Base-by-base conservation (phyloP, 1,139 yeast genomes). In the Geotrichum aggregatum region DNA sequence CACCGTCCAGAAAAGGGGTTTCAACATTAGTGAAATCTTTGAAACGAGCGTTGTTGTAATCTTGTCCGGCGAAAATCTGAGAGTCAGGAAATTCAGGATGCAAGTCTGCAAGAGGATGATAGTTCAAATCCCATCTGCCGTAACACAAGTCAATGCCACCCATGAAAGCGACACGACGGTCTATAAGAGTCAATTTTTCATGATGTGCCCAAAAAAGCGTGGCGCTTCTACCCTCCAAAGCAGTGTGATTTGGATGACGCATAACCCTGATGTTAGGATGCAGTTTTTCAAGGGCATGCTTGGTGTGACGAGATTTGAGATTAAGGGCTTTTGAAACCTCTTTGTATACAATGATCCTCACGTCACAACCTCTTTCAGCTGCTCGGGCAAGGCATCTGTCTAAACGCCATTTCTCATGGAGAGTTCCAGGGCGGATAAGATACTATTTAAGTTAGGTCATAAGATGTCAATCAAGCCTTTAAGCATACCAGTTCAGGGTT, bases 121-220 rank as follows among this genome's bases (percentile, higher is more conserved):
- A 84, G 1, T 84, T 82, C 0, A 84, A 78, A 66, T 80, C 85
- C 61, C 68, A 80, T 60, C 85, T 72, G 34, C 85, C 85, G 60
- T 73, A 80, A 61, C 85, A 80, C 51, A 80, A 70, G 64, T 80
- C 85, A 57, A 80, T 75, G 36, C 85, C 85, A 14, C 85, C 85
- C 46, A 80, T 62, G 57, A 80, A 80, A 22, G 82, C 82, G 38
- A 78, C 72, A 0, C 80, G 74, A 52, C 77, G 79, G 63, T 80
- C 85, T 45, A 80, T 65, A 44, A 80, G 73, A 59, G 82, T 74
- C 53, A 80, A 66, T 59, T 80, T 80, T 60, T 80, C 85, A 63
- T 80, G 85, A 63, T 80, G 85, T 0, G 85, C 85, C 85, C 85
- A 80, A 62, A 80, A 80, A 57, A 74, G 79, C 1, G 83, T 82